A percentile compares a stretch with the other conserved stretches of the same genome.
These are phyloP conservation scores for Prunus fruticosa DNA, from an alignment of 306 rosid genomes.

Conservation along the genomic window DNA sequence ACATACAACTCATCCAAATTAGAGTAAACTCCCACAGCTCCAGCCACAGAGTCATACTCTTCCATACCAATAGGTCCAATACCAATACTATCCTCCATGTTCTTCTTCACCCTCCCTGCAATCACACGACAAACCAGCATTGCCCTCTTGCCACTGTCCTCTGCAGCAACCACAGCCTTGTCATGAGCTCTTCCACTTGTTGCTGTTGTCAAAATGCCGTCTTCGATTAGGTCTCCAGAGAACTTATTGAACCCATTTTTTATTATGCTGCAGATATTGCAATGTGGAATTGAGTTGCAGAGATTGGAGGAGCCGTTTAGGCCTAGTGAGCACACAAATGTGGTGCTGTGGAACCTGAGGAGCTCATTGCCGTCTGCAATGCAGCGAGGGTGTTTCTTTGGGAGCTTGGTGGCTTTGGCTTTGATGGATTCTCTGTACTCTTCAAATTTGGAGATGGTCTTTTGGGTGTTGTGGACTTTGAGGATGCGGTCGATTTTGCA, in stretches of 20 bases:
- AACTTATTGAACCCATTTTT: slow-evolving; percentile 59
- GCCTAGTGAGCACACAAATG: slow-evolving; percentile 74
- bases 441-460: slow-evolving; percentile 71
- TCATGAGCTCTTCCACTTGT: slow-evolving; percentile 95
- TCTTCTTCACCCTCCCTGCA: slow-evolving; percentile 96
- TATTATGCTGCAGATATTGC: slow-evolving; percentile 72
- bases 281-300: slow-evolving; percentile 69
- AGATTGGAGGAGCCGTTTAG: slow-evolving; percentile 80
- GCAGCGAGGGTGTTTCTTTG: slow-evolving; percentile 85
- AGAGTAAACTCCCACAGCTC: slow-evolving; percentile 73
- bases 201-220: slow-evolving; percentile 79
- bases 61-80: slow-evolving; percentile 41
- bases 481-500: slow-evolving; percentile 90
- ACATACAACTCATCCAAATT: slow-evolving; percentile 91
- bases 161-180: slow-evolving; percentile 32
- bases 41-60: slow-evolving; percentile 78
- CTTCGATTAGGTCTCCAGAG: slow-evolving; percentile 23
- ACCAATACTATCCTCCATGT: slow-evolving; percentile 38
- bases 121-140: slow-evolving; percentile 98
- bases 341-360: slow-evolving; percentile 85
- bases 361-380: slow-evolving; percentile 94
- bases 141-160: slow-evolving; percentile 52
- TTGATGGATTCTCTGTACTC: slow-evolving; percentile 85
- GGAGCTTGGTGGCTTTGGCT: slow-evolving; percentile 68
- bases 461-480: slow-evolving; percentile 83